Evolutionary conservation across 352 stramenopile species (phyloP), one percentile per base, ranked within the genome.

Genomic region (Globisporangium lucens): DNA sequence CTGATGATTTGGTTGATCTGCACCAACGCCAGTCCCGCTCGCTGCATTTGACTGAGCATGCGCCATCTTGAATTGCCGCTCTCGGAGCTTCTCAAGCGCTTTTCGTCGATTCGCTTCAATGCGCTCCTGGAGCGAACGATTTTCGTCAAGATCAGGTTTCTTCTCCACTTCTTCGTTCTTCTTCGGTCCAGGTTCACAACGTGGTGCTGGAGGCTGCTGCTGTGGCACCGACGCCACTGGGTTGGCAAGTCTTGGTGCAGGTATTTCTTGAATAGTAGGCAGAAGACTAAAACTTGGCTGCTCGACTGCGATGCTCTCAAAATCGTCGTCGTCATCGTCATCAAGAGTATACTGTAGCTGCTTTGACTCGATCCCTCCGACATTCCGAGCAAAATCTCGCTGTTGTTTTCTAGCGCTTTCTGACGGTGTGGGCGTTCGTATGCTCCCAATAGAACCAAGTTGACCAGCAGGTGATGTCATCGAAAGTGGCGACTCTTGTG

Each of bases 51-150:
- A 51, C 24, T 51, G 43, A 24, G 43, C 47, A 52, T 70, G 72
- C 22, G 68, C 60, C 12, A 69, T 46, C 52, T 75, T 73, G n/a
- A 56, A 49, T 38, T 74, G 76, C 46, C 73, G 73, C 67, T 81
- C 71, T 55, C 89, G 65, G n/a, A 90, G 65, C 52, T 89, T 85
- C 29, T 82, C 74, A 7, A 92, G 61, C 12, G 85, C 83, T 24
- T 82, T 82, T 15, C 82, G 65, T 8, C 84, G 76, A 56, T 94
- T 92, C 38, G 75, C 74, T 78, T 93, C 84, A 29, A 92, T 87
- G n/a, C 83, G 86, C 49, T 79, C 75, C 8, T 71, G 76, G 3
- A 85, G 43, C 47, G 72, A 56, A 0, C 58, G 57, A 9, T 70
- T 64, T n/a, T 73, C 64, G 5, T 73, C 51, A 1, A 65, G 35